Evolutionary conservation across 495 filamentous ascomycete genomes (phyloP), one percentile per base, ranked within the genome.

Genomic region (Pseudevernia furfuracea): DNA sequence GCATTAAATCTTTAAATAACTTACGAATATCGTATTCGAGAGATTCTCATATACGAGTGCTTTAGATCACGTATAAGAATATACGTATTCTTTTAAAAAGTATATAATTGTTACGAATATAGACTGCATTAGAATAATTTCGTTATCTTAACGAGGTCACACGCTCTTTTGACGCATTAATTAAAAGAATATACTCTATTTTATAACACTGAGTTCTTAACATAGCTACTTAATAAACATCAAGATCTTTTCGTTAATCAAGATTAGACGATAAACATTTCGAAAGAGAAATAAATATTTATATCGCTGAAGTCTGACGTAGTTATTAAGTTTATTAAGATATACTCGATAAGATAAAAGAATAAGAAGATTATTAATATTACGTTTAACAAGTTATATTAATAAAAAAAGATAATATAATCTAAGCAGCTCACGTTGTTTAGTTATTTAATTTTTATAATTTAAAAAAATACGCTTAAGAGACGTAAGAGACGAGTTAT

Each of bases 381-480:
- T 58, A 61, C 38, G 12, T 65, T 66, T 63, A 41, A 67, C 52
- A 59, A 67, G 46, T 21, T 69, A 41, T 61, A 69, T 53, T 23
- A 66, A 36, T 58, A 66, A 58, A 30, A 36, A n/a, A 61, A 63
- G 28, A 52, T 69, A 52, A 38, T 19, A 32, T 63, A 39, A 39
- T 23, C 36, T 17, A 60, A 0, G 21, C 10, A 69, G 15, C 41
- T 23, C 21, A 62, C 58, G 1, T 32, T 32, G 0, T 66, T 52
- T 66, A 59, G 36, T 4, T 70, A 56, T 34, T 59, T 43, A 0
- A 41, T 68, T 2, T 71, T 71, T 60, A 59, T 71, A 58, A 53
- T 65, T 28, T 71, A 59, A 58, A 58, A 59, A 21, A 55, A 55
- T 37, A 56, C 60, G 3, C 23, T 49, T 15, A 49, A 41, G 4